Base-by-base conservation (phyloP, 768 basidiomycete genomes). In the Ramaria sp. region DNA sequence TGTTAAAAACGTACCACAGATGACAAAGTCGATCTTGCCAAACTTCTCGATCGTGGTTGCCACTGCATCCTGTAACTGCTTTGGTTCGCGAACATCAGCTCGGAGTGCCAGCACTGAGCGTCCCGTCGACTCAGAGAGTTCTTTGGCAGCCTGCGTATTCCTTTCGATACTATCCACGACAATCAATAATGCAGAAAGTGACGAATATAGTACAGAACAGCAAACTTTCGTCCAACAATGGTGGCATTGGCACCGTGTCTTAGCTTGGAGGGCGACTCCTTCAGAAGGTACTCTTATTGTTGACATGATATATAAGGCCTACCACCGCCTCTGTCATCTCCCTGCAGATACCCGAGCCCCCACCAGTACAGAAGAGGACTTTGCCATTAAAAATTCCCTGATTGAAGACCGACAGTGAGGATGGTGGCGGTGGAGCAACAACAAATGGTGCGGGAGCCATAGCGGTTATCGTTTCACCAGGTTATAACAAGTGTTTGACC, bases 1-100 rank as follows among this genome's bases (percentile, higher is more conserved):
- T 39, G n/a, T 37, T 18, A 44, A 37, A 12, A 48, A 24, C 75
- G 55, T 66, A 88, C 92, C 92, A 64, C 90, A 92, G 53, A 97
- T 88, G 49, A 97, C 94, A 65, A 89, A 95, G 70, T 99, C 94
- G 56, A 99, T 90, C 59, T 75, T 75, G 0, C 94, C 93, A 64
- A 87, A 93, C 60, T 73, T 74, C 57, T 82, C 78, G 16, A 93
- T 77, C 0, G 88, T 79, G 64, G 79, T 76, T 25, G 78, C 68
- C 18, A 89, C 94, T 5, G 95, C 95, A 6, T 74, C 78, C 56
- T 78, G 74, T 37, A 99, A 69, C 13, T 82, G 73, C 48, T 80
- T 74, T 1, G 88, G 82, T 37, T 87, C 72, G 45, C 94, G 74
- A 8, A 99, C 95, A 63, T 98, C 95, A 1, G 78, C 92, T 58